Conservation (phyloP, 495 filamentous ascomycete genomes). For the Penicillium bovifimosum region DNA sequence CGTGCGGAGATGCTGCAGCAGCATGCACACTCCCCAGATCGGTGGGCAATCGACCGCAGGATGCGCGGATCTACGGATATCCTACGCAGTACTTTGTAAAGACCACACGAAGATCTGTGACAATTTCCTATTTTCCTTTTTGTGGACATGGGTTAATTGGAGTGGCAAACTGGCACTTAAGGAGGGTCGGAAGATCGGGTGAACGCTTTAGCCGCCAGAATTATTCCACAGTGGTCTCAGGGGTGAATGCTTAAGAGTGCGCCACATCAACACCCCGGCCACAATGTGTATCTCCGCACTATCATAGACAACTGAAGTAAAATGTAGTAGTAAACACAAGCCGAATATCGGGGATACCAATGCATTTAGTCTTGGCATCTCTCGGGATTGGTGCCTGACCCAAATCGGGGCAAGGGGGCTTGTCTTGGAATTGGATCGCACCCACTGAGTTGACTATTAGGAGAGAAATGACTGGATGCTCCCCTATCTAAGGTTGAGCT, state of each 20-base stretch:
- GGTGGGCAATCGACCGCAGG: neutral
- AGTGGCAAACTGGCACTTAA: too few species aligned
- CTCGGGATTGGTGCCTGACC: constrained; percentile 6
- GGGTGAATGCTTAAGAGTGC: neutral
- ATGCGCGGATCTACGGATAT: neutral
- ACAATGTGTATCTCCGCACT: neutral
- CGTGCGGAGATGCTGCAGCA: neutral
- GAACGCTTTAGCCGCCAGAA: neutral
- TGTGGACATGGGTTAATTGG: neutral
- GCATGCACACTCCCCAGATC: neutral
- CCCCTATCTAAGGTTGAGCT: neutral
- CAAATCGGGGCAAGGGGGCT: neutral
- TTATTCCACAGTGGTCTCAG: neutral
- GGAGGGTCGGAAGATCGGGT: neutral
- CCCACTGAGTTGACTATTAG: neutral
- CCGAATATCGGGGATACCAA: constrained; percentile 11
- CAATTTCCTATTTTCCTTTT: neutral
- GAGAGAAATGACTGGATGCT: neutral
- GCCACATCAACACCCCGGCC: neutral
- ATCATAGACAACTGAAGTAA: too few species aligned
- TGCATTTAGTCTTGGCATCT: constrained; percentile 11
- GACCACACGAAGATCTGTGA: neutral
- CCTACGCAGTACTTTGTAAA: too few species aligned
- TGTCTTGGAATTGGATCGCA: neutral
- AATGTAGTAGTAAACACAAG: too few species aligned